A percentile compares a stretch with the other conserved stretches of the same genome.
phyloP scores from a whole-genome alignment of 225 moss, liverwort and hornwort species.

The Marchantia polymorpha region DNA sequence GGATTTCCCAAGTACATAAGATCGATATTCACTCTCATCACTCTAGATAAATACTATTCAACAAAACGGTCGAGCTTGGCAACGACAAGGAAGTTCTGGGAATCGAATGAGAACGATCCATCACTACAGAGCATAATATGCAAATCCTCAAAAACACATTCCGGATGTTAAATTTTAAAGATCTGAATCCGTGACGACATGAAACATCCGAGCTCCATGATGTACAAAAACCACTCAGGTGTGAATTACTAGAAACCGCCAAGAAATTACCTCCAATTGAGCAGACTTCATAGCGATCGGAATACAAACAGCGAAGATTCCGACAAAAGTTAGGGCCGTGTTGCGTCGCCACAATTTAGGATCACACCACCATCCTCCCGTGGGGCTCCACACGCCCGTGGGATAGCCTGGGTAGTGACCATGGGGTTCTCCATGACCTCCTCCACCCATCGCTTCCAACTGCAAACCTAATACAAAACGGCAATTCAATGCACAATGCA shows the following conservation, averaged over 20 bases:
- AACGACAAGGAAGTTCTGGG: too few relatives aligned
- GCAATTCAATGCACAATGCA: background rate
- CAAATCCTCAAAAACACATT: too few relatives aligned
- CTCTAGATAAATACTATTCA: too few relatives aligned
- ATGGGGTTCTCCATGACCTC: conserved; percentile 57
- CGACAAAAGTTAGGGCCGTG: conserved; percentile 67
- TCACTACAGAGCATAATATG: too few relatives aligned
- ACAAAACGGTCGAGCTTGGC: too few relatives aligned
- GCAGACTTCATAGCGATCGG: conserved; percentile 93
- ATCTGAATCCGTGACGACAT: too few relatives aligned
- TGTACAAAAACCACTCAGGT: too few relatives aligned
- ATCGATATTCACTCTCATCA: too few relatives aligned
- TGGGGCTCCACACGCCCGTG: conserved; percentile 82
- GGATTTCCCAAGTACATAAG: too few relatives aligned
- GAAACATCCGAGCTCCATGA: too few relatives aligned
- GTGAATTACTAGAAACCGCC: background rate
- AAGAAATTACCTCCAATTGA: conserved; percentile 61
- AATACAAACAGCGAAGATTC: conserved; percentile 74
- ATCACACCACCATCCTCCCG: conserved; percentile 95
- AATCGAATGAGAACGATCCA: too few relatives aligned
- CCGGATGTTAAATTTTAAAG: too few relatives aligned
- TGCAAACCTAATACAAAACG: background rate
- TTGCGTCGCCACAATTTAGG: conserved; percentile 92
- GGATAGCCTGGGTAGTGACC: conserved; percentile 88
- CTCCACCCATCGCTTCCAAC: conserved; percentile 21